Conservation (phyloP, 2,329 filamentous ascomycete species). For the Calonectria pseudoturangicola region DNA sequence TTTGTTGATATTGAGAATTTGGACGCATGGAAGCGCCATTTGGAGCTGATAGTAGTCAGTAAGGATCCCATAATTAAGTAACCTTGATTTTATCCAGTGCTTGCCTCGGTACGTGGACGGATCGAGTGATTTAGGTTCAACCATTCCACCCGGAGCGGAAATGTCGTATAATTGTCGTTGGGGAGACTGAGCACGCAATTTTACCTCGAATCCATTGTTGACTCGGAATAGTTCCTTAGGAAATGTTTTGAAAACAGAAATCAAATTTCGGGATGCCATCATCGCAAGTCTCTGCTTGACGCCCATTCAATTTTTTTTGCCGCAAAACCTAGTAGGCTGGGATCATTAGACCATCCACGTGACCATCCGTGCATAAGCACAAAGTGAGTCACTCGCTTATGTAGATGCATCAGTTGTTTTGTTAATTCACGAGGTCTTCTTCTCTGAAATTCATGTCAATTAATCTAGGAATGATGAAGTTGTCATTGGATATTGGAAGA, state of each 20-base stretch:
- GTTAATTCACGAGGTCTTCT: not conserved
- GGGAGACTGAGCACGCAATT: not conserved
- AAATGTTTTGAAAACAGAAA: slow-evolving; percentile 18
- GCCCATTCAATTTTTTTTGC: not conserved
- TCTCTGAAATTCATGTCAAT: not conserved
- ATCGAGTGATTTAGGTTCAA: slow-evolving; percentile 30
- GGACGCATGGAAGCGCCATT: slow-evolving; percentile 51
- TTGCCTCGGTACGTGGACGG: slow-evolving; percentile 28
- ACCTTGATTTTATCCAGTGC: not conserved
- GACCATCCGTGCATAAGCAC: not conserved
- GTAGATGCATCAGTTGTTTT: too few species aligned
- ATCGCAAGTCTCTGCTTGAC: not conserved
- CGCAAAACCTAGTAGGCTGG: not conserved
- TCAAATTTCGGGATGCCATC: not conserved
- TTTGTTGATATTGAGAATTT: slow-evolving; percentile 46
- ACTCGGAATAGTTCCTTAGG: slow-evolving; percentile 37
- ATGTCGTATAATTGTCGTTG: slow-evolving; percentile 31
- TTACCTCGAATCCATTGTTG: slow-evolving; percentile 25
- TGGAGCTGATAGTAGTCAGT: slow-evolving; percentile 38
- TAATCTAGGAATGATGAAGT: too few species aligned
- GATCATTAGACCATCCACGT: not conserved
- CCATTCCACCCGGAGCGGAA: slow-evolving; percentile 22
- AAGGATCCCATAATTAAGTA: not conserved
- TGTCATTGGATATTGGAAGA: not conserved
- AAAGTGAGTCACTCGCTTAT: not conserved